phyloP scores from a whole-genome alignment of 1,284 basidiomycete species.

The Microbotryomycetes sp. region DNA sequence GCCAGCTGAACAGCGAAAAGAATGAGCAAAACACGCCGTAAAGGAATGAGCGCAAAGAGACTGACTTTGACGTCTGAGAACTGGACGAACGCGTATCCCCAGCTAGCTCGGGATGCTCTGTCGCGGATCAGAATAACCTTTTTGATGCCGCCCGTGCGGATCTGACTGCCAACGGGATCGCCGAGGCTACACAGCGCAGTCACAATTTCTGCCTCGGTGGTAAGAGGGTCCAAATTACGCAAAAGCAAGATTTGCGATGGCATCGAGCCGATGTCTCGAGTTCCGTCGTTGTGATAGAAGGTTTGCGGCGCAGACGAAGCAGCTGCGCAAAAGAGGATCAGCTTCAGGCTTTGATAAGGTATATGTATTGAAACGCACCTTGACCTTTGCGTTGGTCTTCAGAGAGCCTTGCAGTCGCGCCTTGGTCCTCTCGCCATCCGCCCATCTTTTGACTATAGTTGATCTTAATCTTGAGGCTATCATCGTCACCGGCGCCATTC shows the following conservation, averaged over 20 bases:
- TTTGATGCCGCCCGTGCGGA: slow-evolving; percentile 72
- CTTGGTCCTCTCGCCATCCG: slow-evolving; percentile 44
- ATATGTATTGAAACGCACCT: slow-evolving; percentile 47
- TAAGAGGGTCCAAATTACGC: slow-evolving; percentile 76
- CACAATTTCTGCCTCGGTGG: slow-evolving; percentile 51
- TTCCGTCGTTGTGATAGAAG: slow-evolving; percentile 66
- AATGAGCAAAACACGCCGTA: background rate
- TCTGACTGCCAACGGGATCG: slow-evolving; percentile 55
- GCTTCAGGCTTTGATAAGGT: slow-evolving; percentile 60
- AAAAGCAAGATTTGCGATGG: slow-evolving; percentile 63
- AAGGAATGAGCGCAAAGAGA: background rate
- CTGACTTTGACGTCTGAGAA: slow-evolving; percentile 69
- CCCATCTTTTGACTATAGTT: slow-evolving; percentile 44
- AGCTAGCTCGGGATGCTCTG: slow-evolving; percentile 68
- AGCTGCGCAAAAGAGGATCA: slow-evolving; percentile 52
- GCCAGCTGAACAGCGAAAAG: slow-evolving; percentile 48
- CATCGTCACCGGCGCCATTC: slow-evolving; percentile 18
- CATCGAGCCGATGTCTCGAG: slow-evolving; percentile 79
- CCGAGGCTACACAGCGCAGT: slow-evolving; percentile 41
- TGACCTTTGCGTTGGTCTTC: slow-evolving; percentile 16
- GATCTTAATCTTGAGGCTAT: slow-evolving; percentile 30
- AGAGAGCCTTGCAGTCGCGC: slow-evolving; percentile 24
- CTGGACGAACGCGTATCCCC: slow-evolving; percentile 88
- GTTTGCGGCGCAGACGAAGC: slow-evolving; percentile 50
- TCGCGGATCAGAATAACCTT: slow-evolving; percentile 81